Evolutionary conservation across 2,329 filamentous ascomycete genomes (phyloP).

Genomic region (Tolypocladium nubicola): DNA sequence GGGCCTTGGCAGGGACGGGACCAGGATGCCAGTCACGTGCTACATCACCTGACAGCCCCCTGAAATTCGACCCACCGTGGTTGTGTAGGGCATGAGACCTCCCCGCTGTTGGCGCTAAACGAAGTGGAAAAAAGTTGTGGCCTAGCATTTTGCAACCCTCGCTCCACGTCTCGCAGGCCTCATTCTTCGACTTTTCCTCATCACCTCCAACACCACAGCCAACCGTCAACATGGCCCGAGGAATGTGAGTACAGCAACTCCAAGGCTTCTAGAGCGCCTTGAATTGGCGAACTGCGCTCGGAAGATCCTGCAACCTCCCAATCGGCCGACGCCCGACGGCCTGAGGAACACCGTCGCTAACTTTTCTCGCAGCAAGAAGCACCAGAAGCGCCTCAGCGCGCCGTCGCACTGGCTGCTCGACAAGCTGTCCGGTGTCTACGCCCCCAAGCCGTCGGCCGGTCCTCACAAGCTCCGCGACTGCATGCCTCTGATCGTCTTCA

Average conservation of each 20-base stretch:
- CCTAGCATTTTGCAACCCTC: slow-evolving; percentile 14
- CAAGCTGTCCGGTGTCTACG: slow-evolving; percentile 92
- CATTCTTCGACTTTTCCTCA: slow-evolving; percentile 20
- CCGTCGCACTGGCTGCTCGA: slow-evolving; percentile 99
- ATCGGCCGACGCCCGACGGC: background rate
- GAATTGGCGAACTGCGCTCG: background rate
- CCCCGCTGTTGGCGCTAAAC: slow-evolving; percentile 13
- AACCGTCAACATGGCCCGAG: slow-evolving; percentile 51
- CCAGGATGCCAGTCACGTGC: background rate
- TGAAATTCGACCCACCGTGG: background rate
- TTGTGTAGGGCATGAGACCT: slow-evolving; percentile 24
- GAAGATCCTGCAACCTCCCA: background rate
- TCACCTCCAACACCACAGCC: slow-evolving; percentile 26
- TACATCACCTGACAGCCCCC: slow-evolving; percentile 1
- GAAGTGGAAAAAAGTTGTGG: slow-evolving; percentile 17
- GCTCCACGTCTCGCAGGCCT: slow-evolving; percentile 11
- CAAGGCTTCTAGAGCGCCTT: background rate
- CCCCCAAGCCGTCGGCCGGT: slow-evolving; percentile 62
- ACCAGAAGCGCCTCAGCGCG: slow-evolving; percentile 99
- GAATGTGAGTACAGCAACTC: slow-evolving; percentile 38
- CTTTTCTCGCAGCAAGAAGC: slow-evolving; percentile 67
- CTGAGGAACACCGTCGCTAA: slow-evolving; percentile 1
- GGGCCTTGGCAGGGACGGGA: background rate
- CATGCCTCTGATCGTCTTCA: slow-evolving; percentile 97
- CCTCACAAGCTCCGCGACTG: slow-evolving; percentile 99